phyloP scores from a whole-genome alignment of 1,284 basidiomycete species.

The Sporisorium graminicola region DNA sequence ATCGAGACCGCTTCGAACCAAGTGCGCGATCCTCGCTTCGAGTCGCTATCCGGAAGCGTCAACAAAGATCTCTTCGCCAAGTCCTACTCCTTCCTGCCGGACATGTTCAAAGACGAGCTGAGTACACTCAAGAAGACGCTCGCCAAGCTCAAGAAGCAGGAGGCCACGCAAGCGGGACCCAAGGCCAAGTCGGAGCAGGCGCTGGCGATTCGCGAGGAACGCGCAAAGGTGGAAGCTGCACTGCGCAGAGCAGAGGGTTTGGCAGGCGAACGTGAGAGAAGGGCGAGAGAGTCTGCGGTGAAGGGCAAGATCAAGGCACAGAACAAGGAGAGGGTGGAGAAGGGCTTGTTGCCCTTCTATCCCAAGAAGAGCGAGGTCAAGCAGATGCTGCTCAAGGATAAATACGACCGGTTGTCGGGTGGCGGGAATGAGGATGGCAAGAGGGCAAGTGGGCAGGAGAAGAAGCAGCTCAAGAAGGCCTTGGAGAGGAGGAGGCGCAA shows the following conservation, averaged over 20 bases:
- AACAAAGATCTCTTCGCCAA: constrained; percentile 78
- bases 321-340: constrained; percentile 63
- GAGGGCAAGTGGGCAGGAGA: constrained; percentile 30
- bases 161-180: constrained; percentile 76
- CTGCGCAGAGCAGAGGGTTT: constrained; percentile 81
- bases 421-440: constrained; percentile 14
- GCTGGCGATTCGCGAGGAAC: constrained; percentile 75
- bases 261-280: constrained; percentile 77
- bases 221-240: constrained; percentile 81
- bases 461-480: constrained; percentile 78
- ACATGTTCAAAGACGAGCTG: constrained; percentile 79
- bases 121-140: constrained; percentile 77
- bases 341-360: constrained; percentile 75
- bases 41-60: constrained; percentile 79
- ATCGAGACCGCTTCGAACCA: constrained; percentile 79
- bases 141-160: constrained; percentile 79
- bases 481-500: constrained; percentile 91
- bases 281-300: constrained; percentile 72
- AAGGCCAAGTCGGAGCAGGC: constrained; percentile 75
- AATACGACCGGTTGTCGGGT: constrained; percentile 52
- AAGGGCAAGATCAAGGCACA: constrained; percentile 73
- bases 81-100: constrained; percentile 84
- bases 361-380: constrained; percentile 82
- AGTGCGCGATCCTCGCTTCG: constrained; percentile 89
- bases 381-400: constrained; percentile 57